These are phyloP conservation scores for Colletotrichum trifolii DNA, from an alignment of 2,329 filamentous ascomycete species.

Conservation along the genomic window DNA sequence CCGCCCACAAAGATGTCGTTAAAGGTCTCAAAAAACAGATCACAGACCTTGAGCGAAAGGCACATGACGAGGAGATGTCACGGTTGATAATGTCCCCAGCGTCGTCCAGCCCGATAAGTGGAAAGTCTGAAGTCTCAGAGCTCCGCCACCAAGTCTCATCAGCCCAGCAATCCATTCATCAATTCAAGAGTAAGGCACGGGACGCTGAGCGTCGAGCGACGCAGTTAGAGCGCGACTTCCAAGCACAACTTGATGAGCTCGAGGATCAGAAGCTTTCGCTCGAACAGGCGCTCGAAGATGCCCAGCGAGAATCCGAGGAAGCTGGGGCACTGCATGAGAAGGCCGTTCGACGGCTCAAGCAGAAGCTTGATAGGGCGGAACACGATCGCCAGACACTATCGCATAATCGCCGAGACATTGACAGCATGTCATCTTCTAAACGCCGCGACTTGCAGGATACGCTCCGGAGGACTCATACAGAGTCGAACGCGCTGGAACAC, in stretches of 20 bases:
- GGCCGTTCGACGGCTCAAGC: slow-evolving; percentile 55
- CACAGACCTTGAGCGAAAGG: slow-evolving; percentile 73
- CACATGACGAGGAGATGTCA: slow-evolving; percentile 72
- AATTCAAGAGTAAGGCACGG: slow-evolving; percentile 60
- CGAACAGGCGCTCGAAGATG: slow-evolving; percentile 68
- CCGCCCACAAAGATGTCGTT: slow-evolving; percentile 69
- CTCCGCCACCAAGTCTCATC: slow-evolving; percentile 70
- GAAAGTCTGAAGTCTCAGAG: slow-evolving; percentile 67
- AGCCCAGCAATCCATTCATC: slow-evolving; percentile 69
- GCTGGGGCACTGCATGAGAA: slow-evolving; percentile 56
- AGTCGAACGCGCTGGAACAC: slow-evolving; percentile 76
- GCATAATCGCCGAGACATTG: slow-evolving; percentile 41
- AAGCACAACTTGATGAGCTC: slow-evolving; percentile 65
- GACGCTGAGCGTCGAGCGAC: slow-evolving; percentile 62
- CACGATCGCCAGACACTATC: slow-evolving; percentile 54
- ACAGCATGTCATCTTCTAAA: slow-evolving; percentile 45
- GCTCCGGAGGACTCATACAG: slow-evolving; percentile 71
- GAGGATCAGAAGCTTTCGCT: slow-evolving; percentile 69
- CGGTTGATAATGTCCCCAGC: slow-evolving; percentile 57
- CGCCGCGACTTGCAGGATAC: slow-evolving; percentile 69
- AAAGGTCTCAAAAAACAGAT: slow-evolving; percentile 74
- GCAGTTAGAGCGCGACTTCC: slow-evolving; percentile 58
- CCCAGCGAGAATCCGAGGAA: slow-evolving; percentile 62
- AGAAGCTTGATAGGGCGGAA: slow-evolving; percentile 63
- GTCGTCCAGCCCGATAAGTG: slow-evolving; percentile 62